Evolutionary conservation across 2,329 filamentous ascomycete species (phyloP), one percentile per base, ranked within the genome.

Genomic region (Endothia cerciana): DNA sequence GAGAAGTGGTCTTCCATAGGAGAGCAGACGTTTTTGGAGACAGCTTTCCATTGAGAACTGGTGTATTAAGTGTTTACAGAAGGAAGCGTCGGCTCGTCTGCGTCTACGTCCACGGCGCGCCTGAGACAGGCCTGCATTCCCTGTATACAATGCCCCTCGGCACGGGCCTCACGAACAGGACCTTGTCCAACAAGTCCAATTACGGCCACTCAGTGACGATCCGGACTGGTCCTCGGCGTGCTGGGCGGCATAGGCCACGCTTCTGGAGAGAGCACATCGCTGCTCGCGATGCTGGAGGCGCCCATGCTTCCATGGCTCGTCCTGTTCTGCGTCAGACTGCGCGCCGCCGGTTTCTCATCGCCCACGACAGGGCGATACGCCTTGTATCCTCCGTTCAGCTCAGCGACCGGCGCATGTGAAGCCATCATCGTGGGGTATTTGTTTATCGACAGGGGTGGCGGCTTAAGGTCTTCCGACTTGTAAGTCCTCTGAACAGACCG

Each of bases 331-430:
- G 58, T 36, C 30, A 47, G 8, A 3, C 19, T 55, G 38, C 25
- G 30, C 36, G 28, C 43, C 25, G 49, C 22, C 15, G 49, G 25
- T 6, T 57, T 59, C 4, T 11, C 47, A 22, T 17, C 41, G 22
- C 25, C n/a, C n/a, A 15, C 3, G 19, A 25, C 22, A 8, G 57
- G 57, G 10, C 38, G 36, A n/a, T 56, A 63, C 17, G 61, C 41
- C 51, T 47, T 56, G n/a, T 63, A 63, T 5, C 61, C 49, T 45
- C 41, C 61, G 38, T 56, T 63, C 19, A 41, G 61, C 61, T 56
- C 22, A 38, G 30, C 49, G 40, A 56, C 57, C 25, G 61, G 36
- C 17, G 51, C 49, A 57, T 63, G 53, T n/a, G 38, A 40, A n/a
- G 36, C n/a, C 60, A 43, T 45, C 22, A 63, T 41, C 4, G 49